Percentiles rank a stretch among this genome's conserved stretches.
These are phyloP conservation scores for Lagenaria siceraria DNA, from an alignment of 306 rosid genomes.

Conservation along the genomic window DNA sequence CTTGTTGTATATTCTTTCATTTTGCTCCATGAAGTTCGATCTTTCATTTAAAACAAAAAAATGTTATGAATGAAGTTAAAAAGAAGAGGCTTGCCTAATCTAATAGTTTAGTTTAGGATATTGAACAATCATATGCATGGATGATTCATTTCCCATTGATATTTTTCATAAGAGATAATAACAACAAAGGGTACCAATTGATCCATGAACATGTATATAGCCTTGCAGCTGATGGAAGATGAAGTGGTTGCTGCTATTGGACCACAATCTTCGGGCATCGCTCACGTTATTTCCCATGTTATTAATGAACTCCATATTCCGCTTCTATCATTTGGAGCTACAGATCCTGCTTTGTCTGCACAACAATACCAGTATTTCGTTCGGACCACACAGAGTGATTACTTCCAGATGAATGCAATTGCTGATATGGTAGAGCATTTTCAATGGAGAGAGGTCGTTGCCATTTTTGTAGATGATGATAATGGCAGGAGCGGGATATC, in stretches of 20 bases:
- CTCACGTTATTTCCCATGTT: constrained; percentile 82
- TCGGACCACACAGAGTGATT: constrained; percentile 70
- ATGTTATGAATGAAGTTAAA: not conserved
- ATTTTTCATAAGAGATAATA: not conserved
- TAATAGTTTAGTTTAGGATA: not conserved
- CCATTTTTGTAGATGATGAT: constrained; percentile 80
- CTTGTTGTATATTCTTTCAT: not conserved
- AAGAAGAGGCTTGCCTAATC: too few species aligned
- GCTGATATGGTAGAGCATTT: constrained; percentile 54
- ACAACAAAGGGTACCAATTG: constrained; percentile 1
- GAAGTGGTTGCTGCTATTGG: constrained; percentile 74
- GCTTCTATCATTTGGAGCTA: constrained; percentile 76
- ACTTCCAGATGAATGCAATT: constrained; percentile 68
- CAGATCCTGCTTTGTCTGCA: constrained; percentile 73
- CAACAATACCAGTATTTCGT: constrained; percentile 70
- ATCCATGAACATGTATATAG: constrained; percentile 32
- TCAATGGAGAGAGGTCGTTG: constrained; percentile 72
- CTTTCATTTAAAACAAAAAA: not conserved
- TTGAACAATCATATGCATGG: not conserved
- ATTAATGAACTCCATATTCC: constrained; percentile 83
- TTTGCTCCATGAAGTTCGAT: not conserved
- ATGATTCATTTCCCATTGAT: not conserved
- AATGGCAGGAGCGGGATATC: constrained; percentile 72
- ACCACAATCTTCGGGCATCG: constrained; percentile 90
- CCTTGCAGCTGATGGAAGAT: constrained; percentile 71